Evolutionary conservation across 352 stramenopile genomes (phyloP).

Genomic region (Phytophthora pinifolia): DNA sequence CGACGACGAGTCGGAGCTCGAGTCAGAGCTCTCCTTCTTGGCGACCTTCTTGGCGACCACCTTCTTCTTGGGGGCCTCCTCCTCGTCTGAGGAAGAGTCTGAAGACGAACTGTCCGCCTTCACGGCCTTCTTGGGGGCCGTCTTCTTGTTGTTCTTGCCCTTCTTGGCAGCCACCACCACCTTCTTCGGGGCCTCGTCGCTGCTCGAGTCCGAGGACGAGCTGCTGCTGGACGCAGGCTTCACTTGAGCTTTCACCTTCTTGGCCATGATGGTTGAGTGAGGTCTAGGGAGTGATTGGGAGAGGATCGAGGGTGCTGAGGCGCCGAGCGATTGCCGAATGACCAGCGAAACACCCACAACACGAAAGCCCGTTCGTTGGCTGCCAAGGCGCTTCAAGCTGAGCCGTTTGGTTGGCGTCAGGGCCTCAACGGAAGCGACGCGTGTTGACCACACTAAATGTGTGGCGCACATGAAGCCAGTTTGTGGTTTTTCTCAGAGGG

Average conservation of each 20-base stretch:
- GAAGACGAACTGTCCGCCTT: constrained; percentile 36
- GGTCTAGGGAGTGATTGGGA: background rate
- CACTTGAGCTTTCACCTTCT: constrained; percentile 49
- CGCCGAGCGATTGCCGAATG: constrained; percentile 37
- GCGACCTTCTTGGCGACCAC: constrained; percentile 36
- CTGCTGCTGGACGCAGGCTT: constrained; percentile 51
- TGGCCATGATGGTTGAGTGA: constrained; percentile 36
- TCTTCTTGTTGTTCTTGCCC: constrained; percentile 42
- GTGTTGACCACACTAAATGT: constrained; percentile 25
- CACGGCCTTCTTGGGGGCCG: constrained; percentile 38
- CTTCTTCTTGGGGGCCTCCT: constrained; percentile 39
- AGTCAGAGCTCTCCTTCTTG: constrained; percentile 23
- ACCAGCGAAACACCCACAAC: constrained; percentile 9
- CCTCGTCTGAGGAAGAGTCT: constrained; percentile 41
- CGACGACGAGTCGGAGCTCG: constrained; percentile 12
- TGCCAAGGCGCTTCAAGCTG: constrained; percentile 39
- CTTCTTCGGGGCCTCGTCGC: constrained; percentile 55
- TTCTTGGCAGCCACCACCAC: constrained; percentile 63
- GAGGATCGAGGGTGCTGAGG: constrained; percentile 5
- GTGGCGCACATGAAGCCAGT: constrained; percentile 31
- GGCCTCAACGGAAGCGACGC: background rate
- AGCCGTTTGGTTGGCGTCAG: constrained; percentile 32
- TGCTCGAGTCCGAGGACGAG: constrained; percentile 57
- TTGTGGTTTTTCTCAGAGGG: constrained; percentile 20
- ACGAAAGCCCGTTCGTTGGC: constrained; percentile 12